phyloP scores from a whole-genome alignment of 2,329 filamentous ascomycete genomes.

The Scopulariopsis brevicaulis region DNA sequence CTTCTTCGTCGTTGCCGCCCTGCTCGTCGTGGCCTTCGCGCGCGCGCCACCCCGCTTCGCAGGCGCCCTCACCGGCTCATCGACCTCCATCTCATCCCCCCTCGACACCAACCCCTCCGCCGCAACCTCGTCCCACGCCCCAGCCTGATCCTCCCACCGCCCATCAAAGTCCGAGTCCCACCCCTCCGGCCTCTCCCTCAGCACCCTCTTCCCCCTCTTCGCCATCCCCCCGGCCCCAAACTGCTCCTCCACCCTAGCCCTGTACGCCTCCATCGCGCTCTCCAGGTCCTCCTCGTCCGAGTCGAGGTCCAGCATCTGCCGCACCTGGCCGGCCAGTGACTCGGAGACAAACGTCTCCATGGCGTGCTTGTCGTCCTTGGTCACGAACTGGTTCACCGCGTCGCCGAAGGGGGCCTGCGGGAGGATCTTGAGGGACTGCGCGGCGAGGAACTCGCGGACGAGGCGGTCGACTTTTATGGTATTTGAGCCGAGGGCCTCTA shows the following conservation, averaged over 20 bases:
- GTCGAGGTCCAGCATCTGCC: slow-evolving; percentile 55
- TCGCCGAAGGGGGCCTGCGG: slow-evolving; percentile 90
- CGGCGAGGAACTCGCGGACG: slow-evolving; percentile 75
- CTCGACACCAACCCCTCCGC: background rate
- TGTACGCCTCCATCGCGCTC: slow-evolving; percentile 62
- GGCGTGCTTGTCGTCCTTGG: slow-evolving; percentile 89
- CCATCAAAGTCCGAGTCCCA: slow-evolving; percentile 93
- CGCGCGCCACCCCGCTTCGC: slow-evolving; percentile 15
- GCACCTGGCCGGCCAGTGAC: slow-evolving; percentile 58
- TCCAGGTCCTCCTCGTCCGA: slow-evolving; percentile 57
- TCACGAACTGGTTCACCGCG: slow-evolving; percentile 83
- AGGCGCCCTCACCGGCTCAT: slow-evolving; percentile 14
- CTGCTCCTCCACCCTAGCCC: slow-evolving; percentile 56
- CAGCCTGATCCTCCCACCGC: slow-evolving; percentile 70
- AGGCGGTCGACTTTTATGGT: slow-evolving; percentile 75
- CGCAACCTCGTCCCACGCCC: slow-evolving; percentile 25
- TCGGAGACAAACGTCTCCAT: slow-evolving; percentile 74
- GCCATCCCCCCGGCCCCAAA: slow-evolving; percentile 54
- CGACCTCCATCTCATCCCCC: slow-evolving; percentile 27
- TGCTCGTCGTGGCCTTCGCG: slow-evolving; percentile 17
- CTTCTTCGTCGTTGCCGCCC: slow-evolving; percentile 24
- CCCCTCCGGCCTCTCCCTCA: slow-evolving; percentile 64
- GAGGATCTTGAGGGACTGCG: slow-evolving; percentile 83
- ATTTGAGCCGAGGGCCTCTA: slow-evolving; percentile 35
- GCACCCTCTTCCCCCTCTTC: slow-evolving; percentile 25